Base-by-base conservation (phyloP, 805 yeast species). In the Nakazawaea siamensis region DNA sequence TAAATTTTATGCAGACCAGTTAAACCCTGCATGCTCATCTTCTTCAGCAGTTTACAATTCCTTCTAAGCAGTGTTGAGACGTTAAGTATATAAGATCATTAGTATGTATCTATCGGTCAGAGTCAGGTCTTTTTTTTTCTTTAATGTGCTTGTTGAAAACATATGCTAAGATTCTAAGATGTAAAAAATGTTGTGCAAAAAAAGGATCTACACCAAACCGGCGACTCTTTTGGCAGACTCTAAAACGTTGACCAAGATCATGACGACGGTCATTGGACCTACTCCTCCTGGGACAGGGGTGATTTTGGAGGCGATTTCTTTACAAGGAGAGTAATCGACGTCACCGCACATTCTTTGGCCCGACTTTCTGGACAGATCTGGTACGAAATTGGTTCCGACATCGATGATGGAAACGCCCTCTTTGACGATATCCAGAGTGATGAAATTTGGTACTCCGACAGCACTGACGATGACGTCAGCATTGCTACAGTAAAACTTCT, bases 211-310 rank as follows among this genome's bases (percentile, higher is more conserved):
- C 8, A 7, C 27, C 15, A 24, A 13, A 10, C 38, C 41, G n/a
- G 35, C 29, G 18, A 48, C 65, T 42, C 66, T 64, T 53, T 76
- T 68, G 26, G 92, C 88, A 34, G 88, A 80, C 37, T 65, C 58
- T 25, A 76, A 62, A 19, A 82, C 87, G 54, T 83, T 83, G 44
- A 75, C 76, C 55, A 80, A 72, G 38, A 83, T 63, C 75, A 79
- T 78, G 18, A 92, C 92, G 30, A 83, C 90, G 11, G 94, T 83
- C 94, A 83, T 83, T 52, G 94, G 94, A 34, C 94, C 94, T 44
- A 83, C 94, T 45, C 94, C 94, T 54, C 94, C 94, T 34, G 94
- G 94, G 39, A 83, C 94, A 8, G 94, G 94, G n/a, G 94, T 83
- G 43, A 82, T 65, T 47, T 68, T 66, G 6, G 78, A 65, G 4